Percentiles rank a stretch among this genome's conserved stretches.
These are phyloP conservation scores for Mariannaea sp. DNA, from an alignment of 2,329 filamentous ascomycete genomes.

Conservation along the genomic window DNA sequence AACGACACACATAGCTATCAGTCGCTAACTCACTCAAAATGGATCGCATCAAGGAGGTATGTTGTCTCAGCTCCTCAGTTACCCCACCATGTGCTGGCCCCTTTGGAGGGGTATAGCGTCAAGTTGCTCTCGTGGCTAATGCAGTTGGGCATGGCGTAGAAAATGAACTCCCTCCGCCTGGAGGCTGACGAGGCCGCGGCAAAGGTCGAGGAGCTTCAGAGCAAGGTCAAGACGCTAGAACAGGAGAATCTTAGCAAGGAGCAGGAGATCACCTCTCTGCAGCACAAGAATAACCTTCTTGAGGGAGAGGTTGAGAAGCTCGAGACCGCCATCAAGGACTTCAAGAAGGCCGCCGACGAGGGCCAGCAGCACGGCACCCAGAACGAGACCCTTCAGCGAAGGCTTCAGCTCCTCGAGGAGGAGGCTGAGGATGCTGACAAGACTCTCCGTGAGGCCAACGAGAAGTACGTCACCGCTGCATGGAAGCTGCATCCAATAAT, in stretches of 20 bases:
- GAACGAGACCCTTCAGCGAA: constrained; percentile 89
- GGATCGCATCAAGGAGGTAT: constrained; percentile 90
- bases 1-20: constrained; percentile 12
- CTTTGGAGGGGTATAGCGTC: constrained; percentile 37
- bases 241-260: constrained; percentile 96
- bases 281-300: constrained; percentile 92
- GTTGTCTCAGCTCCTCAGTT: constrained; percentile 43
- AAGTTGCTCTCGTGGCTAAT: constrained; percentile 30
- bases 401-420: constrained; percentile 95
- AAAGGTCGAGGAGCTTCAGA: constrained; percentile 86
- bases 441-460: constrained; percentile 94
- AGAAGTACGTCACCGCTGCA: constrained; percentile 74
- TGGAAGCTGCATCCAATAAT: constrained; percentile 15
- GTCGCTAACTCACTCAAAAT: constrained; percentile 54
- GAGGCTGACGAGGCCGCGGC: constrained; percentile 85
- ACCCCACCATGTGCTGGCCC: constrained; percentile 42
- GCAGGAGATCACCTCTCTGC: constrained; percentile 95
- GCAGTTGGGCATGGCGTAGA: constrained; percentile 57
- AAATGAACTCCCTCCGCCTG: constrained; percentile 92
- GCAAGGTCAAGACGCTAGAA: constrained; percentile 86
- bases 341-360: constrained; percentile 85
- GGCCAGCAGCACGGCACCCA: constrained; percentile 82
- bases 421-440: constrained; percentile 97
- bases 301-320: constrained; percentile 93
- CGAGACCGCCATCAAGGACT: constrained; percentile 79